Evolutionary conservation across 768 basidiomycete species (phyloP), one percentile per base, ranked within the genome.

Genomic region (Tulasnella sp.): DNA sequence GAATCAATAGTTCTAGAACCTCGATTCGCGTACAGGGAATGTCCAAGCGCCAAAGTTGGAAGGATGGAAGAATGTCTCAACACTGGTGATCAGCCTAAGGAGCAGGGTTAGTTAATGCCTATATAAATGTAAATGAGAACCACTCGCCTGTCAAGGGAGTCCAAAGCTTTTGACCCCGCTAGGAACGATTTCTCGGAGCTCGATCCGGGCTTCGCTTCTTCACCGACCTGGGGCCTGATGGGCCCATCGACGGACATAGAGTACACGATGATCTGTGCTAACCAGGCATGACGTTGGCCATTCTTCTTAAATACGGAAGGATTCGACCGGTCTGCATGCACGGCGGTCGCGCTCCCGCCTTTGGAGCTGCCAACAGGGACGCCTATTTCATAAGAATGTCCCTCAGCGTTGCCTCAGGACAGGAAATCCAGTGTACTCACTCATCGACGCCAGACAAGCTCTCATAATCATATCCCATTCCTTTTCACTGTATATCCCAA

Each of bases 51-150:
- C 97, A 40, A 92, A 91, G 84, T 98, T 98, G 4, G 94, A 94
- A 1, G 97, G 97, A 84, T 99, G 97, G 86, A 98, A 99, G 87
- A 93, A 97, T 0, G 93, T 91, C 83, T 99, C 97, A 8, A 93
- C 94, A 82, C 94, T 96, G 19, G 94, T 97, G 80, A 99, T 90
- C 58, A 99, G 86, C 82, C 92, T 79, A 52, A 42, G 16, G 14
- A 73, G 38, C 18, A 40, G 46, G 21, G 71, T 79, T 27, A 73
- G 21, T 12, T 56, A 1, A 46, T 68, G 38, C 2, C 38, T 79
- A 3, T 6, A 38, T 48, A 44, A 5, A 36, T 3, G 1, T 8
- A 27, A 27, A 27, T 6, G 46, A 56, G n/a, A 27, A 10, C 38
- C 31, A 34, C 78, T 31, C n/a, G 72, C 78, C 78, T 92, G 82